These are phyloP conservation scores for Wickerhamiella pararugosa DNA, from an alignment of 1,139 yeast species.

Conservation along the genomic window DNA sequence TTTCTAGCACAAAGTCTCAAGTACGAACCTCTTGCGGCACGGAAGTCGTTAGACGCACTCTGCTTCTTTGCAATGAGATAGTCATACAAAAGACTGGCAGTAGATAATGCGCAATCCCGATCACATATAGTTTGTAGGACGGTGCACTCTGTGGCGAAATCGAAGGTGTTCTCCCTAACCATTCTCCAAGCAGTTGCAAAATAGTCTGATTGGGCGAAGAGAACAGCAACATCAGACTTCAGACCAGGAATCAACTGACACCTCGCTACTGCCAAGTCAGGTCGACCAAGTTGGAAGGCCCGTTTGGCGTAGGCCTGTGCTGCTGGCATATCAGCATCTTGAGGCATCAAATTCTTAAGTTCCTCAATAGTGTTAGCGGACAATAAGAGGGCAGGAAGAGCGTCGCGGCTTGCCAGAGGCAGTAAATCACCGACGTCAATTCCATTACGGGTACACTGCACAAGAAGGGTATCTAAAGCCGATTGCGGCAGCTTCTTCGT, in stretches of 20 bases:
- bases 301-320: neutral
- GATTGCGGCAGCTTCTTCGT: conserved; percentile 7
- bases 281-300: neutral
- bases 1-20: conserved; percentile 13
- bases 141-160: neutral
- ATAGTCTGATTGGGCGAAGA: neutral
- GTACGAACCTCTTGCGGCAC: conserved; percentile 15
- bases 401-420: neutral
- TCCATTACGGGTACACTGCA: conserved; percentile 3
- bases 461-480: conserved; percentile 1
- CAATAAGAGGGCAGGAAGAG: neutral
- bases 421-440: neutral
- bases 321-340: no score
- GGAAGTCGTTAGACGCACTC: conserved; percentile 11
- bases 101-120: conserved; percentile 7
- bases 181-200: conserved; percentile 1
- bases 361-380: neutral
- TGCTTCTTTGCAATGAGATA: conserved; percentile 4
- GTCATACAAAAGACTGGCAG: conserved; percentile 13
- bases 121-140: neutral
- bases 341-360: neutral
- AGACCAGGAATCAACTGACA: neutral
- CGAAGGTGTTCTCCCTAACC: neutral
- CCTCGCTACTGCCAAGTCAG: neutral
- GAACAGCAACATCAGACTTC: neutral